phyloP scores from a whole-genome alignment of 1,284 basidiomycete species.

The Ceraceosorus bombacis region DNA sequence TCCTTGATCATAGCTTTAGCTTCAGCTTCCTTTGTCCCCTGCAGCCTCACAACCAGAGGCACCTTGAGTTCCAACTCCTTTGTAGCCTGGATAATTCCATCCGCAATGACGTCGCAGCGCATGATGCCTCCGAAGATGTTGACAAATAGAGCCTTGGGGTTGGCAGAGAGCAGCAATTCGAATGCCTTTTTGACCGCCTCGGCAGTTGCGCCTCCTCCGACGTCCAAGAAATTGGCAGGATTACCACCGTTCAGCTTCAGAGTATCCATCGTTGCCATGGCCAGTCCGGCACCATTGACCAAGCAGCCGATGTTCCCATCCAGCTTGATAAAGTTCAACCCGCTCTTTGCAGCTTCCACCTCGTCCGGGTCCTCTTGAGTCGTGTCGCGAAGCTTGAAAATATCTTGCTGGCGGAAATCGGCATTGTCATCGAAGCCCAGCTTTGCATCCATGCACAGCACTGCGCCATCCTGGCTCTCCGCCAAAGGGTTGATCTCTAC shows the following conservation, averaged over 20 bases:
- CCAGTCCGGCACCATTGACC: conserved; percentile 96
- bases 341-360: conserved; percentile 67
- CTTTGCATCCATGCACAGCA: conserved; percentile 99
- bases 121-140: conserved; percentile 78
- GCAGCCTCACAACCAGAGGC: conserved; percentile 85
- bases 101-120: conserved; percentile 71
- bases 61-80: conserved; percentile 79
- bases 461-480: conserved; percentile 84
- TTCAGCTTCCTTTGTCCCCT: conserved; percentile 92
- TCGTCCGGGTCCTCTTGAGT: conserved; percentile 95
- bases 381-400: conserved; percentile 82
- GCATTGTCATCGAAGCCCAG: conserved; percentile 99
- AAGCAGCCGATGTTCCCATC: conserved; percentile 96
- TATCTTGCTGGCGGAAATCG: conserved; percentile 87
- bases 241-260: conserved; percentile 60
- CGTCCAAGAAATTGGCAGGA: conserved; percentile 97
- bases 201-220: conserved; percentile 93
- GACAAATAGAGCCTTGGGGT: conserved; percentile 97
- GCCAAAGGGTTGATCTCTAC: conserved; percentile 99
- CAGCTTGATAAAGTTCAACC: conserved; percentile 98
- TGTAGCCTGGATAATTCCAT: conserved; percentile 93
- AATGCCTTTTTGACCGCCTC: conserved; percentile 99
- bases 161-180: conserved; percentile 80
- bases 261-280: conserved; percentile 99
- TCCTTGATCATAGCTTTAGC: conserved; percentile 71